Evolutionary conservation across 73 alveolate species (phyloP).

Genomic region (Paramecium bursaria): DNA sequence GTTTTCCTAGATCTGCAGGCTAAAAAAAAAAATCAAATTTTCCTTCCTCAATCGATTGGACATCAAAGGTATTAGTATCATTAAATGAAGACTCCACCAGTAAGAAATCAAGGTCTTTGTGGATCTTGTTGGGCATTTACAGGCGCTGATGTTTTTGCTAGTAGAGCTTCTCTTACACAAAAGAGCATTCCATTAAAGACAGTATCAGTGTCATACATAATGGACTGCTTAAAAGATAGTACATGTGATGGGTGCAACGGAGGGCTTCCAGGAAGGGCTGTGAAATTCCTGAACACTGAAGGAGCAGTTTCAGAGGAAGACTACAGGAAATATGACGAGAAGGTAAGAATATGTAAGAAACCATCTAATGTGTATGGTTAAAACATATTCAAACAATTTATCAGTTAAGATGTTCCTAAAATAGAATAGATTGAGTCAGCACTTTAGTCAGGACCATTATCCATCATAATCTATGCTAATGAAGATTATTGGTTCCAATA

Average conservation of each 20-base stretch:
- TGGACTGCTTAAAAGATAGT: constrained; percentile 8
- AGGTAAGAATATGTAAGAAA: constrained; percentile 6
- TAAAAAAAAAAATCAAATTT: too few relatives aligned
- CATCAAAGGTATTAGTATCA: constrained; percentile 17
- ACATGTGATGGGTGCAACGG: constrained; percentile 53
- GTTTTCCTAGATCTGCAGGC: too few relatives aligned
- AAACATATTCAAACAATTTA: neutral
- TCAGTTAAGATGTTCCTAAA: neutral
- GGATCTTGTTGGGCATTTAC: constrained; percentile 68
- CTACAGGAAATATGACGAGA: constrained; percentile 27
- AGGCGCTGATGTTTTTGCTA: neutral
- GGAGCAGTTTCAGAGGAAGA: constrained; percentile 33
- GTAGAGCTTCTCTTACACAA: constrained; percentile 18
- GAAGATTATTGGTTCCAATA: constrained; percentile 50
- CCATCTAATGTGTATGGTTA: constrained; percentile 1
- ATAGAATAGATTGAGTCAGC: constrained; percentile 31
- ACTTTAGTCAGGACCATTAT: constrained; percentile 26
- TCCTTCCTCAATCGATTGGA: constrained; percentile 76
- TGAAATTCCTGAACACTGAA: neutral
- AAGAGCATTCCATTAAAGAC: neutral
- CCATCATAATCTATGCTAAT: constrained; percentile 27
- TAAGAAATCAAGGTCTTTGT: constrained; percentile 64
- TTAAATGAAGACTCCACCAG: too few relatives aligned
- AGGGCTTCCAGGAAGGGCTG: constrained; percentile 21
- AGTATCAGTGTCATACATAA: neutral